Evolutionary conservation across 345 rosid genomes (phyloP).

Genomic region (Turnera subulata): DNA sequence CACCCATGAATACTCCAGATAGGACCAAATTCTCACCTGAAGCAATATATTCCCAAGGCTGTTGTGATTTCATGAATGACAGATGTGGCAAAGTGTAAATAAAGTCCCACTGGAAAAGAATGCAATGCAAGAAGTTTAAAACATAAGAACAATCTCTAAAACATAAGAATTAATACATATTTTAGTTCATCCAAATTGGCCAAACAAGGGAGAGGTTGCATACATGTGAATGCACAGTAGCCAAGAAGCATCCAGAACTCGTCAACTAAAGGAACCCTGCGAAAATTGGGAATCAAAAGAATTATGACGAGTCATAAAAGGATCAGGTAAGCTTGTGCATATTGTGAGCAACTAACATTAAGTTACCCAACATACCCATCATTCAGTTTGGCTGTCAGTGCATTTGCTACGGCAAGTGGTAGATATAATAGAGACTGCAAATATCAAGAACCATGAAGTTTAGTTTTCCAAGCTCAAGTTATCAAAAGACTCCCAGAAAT

Average conservation of each 20-base stretch:
- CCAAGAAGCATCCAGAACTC: constrained; percentile 95
- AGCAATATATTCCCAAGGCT: constrained; percentile 92
- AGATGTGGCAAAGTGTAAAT: constrained; percentile 85
- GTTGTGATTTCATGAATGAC: constrained; percentile 90
- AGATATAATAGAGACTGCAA: constrained; percentile 84
- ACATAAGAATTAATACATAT: neutral
- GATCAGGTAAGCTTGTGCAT: neutral
- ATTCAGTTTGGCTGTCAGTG: constrained; percentile 82
- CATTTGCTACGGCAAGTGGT: constrained; percentile 94
- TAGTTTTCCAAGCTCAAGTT: constrained; percentile 3
- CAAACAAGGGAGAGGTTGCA: constrained; percentile 4
- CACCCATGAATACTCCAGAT: too few species aligned
- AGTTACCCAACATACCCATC: constrained; percentile 65
- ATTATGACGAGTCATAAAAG: constrained; percentile 6
- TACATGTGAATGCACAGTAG: constrained; percentile 81
- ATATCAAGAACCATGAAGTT: constrained; percentile 6
- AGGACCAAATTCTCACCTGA: constrained; percentile 55
- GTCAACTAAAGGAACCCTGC: constrained; percentile 86
- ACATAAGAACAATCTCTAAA: constrained; percentile 4
- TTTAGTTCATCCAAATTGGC: too few species aligned
- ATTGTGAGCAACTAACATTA: neutral
- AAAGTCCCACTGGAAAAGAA: constrained; percentile 51
- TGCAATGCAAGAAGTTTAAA: constrained; percentile 22
- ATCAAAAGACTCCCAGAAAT: neutral
- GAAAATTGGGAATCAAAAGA: constrained; percentile 20